Conservation (phyloP, 768 basidiomycete species). For the Suillus lakei region DNA sequence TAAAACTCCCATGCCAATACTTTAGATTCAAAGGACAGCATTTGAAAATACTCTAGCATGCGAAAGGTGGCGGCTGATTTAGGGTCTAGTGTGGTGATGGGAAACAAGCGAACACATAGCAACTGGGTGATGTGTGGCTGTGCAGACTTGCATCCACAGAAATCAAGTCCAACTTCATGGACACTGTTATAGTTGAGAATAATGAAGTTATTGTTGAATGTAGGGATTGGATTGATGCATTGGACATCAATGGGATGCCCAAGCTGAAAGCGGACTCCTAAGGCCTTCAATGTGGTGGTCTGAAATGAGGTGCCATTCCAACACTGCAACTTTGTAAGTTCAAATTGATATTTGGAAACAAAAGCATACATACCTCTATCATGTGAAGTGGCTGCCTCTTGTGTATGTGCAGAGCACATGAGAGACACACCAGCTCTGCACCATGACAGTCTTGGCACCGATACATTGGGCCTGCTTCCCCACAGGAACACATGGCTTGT, state of each 20-base stretch:
- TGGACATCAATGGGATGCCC: constrained; percentile 20
- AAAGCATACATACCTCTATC: constrained; percentile 5
- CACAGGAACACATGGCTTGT: neutral
- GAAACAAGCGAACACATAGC: constrained; percentile 13
- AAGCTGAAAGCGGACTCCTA: constrained; percentile 28
- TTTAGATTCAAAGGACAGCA: constrained; percentile 35
- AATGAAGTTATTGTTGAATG: constrained; percentile 18
- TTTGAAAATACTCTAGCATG: constrained; percentile 28
- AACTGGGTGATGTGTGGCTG: constrained; percentile 15
- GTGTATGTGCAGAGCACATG: constrained; percentile 4
- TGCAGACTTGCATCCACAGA: constrained; percentile 15
- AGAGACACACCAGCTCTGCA: neutral
- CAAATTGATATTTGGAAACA: no score
- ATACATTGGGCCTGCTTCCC: neutral
- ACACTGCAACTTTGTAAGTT: constrained; percentile 2
- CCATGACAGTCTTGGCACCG: neutral
- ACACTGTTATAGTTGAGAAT: constrained; percentile 29
- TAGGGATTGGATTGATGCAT: constrained; percentile 17
- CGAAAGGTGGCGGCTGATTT: constrained; percentile 34
- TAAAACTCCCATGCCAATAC: constrained; percentile 28
- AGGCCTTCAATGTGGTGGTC: constrained; percentile 17
- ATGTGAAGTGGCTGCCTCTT: neutral
- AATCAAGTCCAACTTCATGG: constrained; percentile 22
- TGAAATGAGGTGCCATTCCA: constrained; percentile 27
- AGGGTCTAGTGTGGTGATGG: constrained; percentile 20